Evolutionary conservation across 371 early-diverging fungal species (phyloP).

Genomic region (Mortierella sp.): DNA sequence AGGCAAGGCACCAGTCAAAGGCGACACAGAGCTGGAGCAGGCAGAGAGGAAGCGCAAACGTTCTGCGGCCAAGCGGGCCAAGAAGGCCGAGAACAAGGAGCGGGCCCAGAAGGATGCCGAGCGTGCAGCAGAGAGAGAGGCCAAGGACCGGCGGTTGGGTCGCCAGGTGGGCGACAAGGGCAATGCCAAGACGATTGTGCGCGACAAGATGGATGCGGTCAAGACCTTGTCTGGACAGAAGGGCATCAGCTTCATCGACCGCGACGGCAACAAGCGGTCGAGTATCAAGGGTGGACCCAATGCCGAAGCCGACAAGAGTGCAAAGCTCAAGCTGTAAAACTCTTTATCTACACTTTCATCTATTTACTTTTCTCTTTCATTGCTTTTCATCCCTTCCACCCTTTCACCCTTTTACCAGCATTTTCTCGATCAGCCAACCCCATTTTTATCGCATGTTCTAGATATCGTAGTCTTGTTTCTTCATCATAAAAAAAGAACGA

Average conservation of each 20-base stretch:
- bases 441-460: constrained; percentile 15
- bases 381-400: not conserved
- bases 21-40: constrained; percentile 80
- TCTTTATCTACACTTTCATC: not conserved
- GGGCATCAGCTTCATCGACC: constrained; percentile 73
- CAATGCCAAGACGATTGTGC: constrained; percentile 58
- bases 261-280: constrained; percentile 68
- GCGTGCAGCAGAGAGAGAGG: constrained; percentile 63
- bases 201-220: constrained; percentile 77
- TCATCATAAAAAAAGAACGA: constrained; percentile 12
- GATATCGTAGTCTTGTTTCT: constrained; percentile 13
- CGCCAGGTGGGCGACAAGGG: constrained; percentile 66
- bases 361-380: not conserved
- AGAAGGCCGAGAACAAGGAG: constrained; percentile 66
- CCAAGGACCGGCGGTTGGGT: constrained; percentile 63
- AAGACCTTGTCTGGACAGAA: constrained; percentile 77
- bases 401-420: constrained; percentile 1
- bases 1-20: constrained; percentile 62
- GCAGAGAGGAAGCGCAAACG: constrained; percentile 80
- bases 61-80: constrained; percentile 74
- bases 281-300: constrained; percentile 41
- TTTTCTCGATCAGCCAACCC: constrained; percentile 1
- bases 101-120: constrained; percentile 68
- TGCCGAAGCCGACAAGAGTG: constrained; percentile 42
- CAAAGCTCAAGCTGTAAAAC: constrained; percentile 55